Evolutionary conservation across 306 rosid species (phyloP), one percentile per base, ranked within the genome.

Genomic region (Pyrus betulifolia): DNA sequence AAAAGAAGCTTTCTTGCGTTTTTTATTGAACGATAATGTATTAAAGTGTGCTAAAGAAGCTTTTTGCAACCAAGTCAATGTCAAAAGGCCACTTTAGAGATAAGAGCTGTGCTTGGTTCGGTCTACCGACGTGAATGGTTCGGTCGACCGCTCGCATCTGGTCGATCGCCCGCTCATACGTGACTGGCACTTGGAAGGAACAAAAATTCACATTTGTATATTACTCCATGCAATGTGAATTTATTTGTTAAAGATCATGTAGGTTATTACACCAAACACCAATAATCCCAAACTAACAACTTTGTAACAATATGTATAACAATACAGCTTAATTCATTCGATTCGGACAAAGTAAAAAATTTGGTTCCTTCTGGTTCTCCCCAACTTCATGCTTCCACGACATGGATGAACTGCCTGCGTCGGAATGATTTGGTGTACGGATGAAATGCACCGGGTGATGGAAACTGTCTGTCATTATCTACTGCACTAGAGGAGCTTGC

Each of bases 401-500:
- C 68, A 27, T 27, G 19, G 7, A 38, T 8, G 11, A 12, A 49
- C 59, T 17, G 12, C 1, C n/a, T 28, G 40, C 70, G 38, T 13
- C 27, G 70, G 68, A n/a, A 82, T 17, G 74, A 40, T 77, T 70
- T 38, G 44, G 71, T 64, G 31, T 12, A 68, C 13, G 23, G 64
- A 30, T 59, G 52, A 52, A 77, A 74, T 14, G 51, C 65, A 28
- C 27, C 27, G n/a, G 44, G 35, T 59, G 4, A 10, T 18, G 18
- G 65, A 78, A 67, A 76, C 67, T 30, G 70, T 33, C 4, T 27
- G 27, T 9, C 11, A 33, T 42, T 74, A 7, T 21, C 78, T 82
- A 87, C 55, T 80, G 88, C 40, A 84, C 93, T 35, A n/a, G 72
- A 69, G 96, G 96, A 57, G 89, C 76, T 77, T 89, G 85, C 93